These are phyloP conservation scores for Coemansia sp. DNA, from an alignment of 192 early-diverging fungal species.

Conservation along the genomic window DNA sequence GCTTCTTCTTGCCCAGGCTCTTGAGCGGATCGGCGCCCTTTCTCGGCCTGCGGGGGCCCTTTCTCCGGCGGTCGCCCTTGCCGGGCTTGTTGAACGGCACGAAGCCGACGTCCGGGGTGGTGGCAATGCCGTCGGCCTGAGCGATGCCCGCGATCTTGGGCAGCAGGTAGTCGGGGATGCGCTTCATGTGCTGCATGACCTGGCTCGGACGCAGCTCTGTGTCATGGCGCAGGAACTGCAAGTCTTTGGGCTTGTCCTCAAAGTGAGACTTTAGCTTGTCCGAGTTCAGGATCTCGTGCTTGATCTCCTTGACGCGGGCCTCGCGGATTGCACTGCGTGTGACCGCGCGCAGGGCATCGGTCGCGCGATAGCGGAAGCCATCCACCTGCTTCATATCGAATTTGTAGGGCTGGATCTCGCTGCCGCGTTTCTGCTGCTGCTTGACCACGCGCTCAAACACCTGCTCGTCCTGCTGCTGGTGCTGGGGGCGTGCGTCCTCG, in stretches of 20 bases:
- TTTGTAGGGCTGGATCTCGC: slow-evolving; percentile 69
- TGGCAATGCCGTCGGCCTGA: slow-evolving; percentile 37
- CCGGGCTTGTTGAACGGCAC: slow-evolving; percentile 46
- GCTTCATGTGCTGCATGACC: slow-evolving; percentile 85
- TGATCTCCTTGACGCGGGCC: slow-evolving; percentile 92
- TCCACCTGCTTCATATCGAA: slow-evolving; percentile 87
- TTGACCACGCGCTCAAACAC: slow-evolving; percentile 72
- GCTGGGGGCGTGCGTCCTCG: slow-evolving; percentile 38
- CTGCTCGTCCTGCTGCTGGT: slow-evolving; percentile 54
- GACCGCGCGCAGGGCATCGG: slow-evolving; percentile 79
- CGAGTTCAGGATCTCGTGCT: slow-evolving; percentile 90
- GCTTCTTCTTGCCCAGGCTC: slow-evolving; percentile 38
- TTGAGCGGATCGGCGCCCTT: slow-evolving; percentile 39
- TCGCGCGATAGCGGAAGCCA: slow-evolving; percentile 86
- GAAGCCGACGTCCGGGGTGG: slow-evolving; percentile 38
- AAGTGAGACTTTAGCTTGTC: slow-evolving; percentile 96
- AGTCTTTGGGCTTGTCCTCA: slow-evolving; percentile 91
- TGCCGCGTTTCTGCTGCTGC: slow-evolving; percentile 55
- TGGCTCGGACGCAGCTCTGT: slow-evolving; percentile 75
- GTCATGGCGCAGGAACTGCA: slow-evolving; percentile 89
- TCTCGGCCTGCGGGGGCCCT: slow-evolving; percentile 6
- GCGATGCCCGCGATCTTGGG: slow-evolving; percentile 65
- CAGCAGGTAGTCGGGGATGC: slow-evolving; percentile 89
- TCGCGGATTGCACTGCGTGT: slow-evolving; percentile 75
- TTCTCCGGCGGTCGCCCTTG: slow-evolving; percentile 15